Conservation (phyloP, 352 stramenopile genomes). For the Blastocystis sp. region DNA sequence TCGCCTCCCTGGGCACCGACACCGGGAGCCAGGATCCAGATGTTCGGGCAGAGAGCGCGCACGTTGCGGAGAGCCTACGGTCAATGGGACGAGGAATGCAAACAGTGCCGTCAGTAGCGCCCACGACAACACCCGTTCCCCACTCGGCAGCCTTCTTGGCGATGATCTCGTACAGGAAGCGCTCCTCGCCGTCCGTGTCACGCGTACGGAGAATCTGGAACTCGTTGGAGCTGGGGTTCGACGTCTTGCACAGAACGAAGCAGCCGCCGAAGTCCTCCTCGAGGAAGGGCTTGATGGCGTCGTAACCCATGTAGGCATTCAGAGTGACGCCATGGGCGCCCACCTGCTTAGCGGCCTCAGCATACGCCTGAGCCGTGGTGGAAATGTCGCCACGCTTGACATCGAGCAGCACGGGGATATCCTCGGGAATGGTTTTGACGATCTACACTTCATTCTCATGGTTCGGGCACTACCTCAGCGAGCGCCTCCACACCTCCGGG, state of each 20-base stretch:
- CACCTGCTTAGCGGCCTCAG: conserved; percentile 84
- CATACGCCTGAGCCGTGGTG: conserved; percentile 91
- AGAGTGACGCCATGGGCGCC: conserved; percentile 91
- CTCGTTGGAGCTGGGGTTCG: conserved; percentile 92
- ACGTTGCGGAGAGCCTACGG: conserved; percentile 82
- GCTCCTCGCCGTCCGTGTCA: conserved; percentile 71
- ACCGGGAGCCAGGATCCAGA: conserved; percentile 95
- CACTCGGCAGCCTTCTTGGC: conserved; percentile 75
- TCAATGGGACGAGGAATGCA: not conserved
- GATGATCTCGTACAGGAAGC: conserved; percentile 74
- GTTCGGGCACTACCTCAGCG: conserved; percentile 77
- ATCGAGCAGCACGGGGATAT: conserved; percentile 93
- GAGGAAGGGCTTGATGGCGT: conserved; percentile 93
- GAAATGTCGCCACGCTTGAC: conserved; percentile 97
- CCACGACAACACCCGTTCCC: conserved; percentile 91
- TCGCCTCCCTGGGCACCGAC: conserved; percentile 87
- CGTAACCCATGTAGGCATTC: conserved; percentile 94
- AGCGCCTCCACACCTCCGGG: conserved; percentile 84
- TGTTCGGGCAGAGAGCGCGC: conserved; percentile 79
- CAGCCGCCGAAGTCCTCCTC: conserved; percentile 82
- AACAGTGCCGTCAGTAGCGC: conserved; percentile 87
- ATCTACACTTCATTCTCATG: conserved; percentile 62
- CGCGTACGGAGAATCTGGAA: conserved; percentile 81
- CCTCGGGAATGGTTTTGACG: conserved; percentile 77
- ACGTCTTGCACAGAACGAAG: conserved; percentile 99